Base-by-base conservation (phyloP, 805 yeast species). In the Monosporozyma servazzii region DNA sequence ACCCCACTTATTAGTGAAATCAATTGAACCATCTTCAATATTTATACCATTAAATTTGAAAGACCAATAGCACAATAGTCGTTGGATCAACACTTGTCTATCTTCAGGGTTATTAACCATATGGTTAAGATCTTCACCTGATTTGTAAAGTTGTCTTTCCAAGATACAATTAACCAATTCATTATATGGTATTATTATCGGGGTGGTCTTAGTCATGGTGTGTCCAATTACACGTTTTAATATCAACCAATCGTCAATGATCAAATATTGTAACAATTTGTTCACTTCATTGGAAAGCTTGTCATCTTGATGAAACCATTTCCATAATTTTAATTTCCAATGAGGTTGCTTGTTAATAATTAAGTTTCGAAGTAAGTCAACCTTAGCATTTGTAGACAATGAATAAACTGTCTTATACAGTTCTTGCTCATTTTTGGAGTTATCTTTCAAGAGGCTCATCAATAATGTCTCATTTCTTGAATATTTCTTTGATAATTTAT, bases 121-220 rank as follows among this genome's bases (percentile, higher is more conserved):
- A 42, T 49, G 52, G 53, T 66, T 54, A 23, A 71, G 45, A 49
- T 71, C 68, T 23, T 67, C 72, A 1, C 52, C 59, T 13, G 55
- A 51, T 53, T 72, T 71, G 15, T 80, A 69, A 44, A 84, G 64
- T 27, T 80, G 81, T 51, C 89, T 71, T 53, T 79, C 81, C 41
- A 80, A 56, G 54, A 85, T 76, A 6, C 80, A 75, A 45, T 71
- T 64, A 2, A 80, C 67, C 36, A 83, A 60, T 61, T 84, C 89
- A 53, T 71, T 71, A 29, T 70, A 67, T 36, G 71, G 64, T 51
- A 84, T 58, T 1, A 55, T 48, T 7, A 44, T 23, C 7, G 46
- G 47, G 2, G 21, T 10, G 2, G 58, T 48, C 9, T 25, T 37
- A 2, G 40, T 33, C 13, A 50, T 51, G 2, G 45, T 37, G 7